These are phyloP conservation scores for Thecaphora frezii DNA, from an alignment of 1,284 basidiomycete genomes.

Conservation along the genomic window DNA sequence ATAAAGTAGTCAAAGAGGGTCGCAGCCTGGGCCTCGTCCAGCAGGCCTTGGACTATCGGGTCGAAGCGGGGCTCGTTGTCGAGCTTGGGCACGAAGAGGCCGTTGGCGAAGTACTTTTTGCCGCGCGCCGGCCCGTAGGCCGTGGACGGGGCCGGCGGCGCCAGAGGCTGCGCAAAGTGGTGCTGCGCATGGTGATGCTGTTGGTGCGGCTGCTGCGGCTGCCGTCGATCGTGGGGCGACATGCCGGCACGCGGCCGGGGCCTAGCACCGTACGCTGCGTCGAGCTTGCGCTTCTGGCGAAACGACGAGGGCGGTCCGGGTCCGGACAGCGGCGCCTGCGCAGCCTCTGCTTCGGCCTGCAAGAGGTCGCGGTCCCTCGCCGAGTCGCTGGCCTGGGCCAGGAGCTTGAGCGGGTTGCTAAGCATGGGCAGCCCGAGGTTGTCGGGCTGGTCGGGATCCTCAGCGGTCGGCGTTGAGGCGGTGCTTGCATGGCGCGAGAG, in stretches of 20 bases:
- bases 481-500: not conserved
- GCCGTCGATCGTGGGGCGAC: too few relatives aligned
- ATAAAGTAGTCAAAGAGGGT: conserved; percentile 30
- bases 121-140: conserved; percentile 25
- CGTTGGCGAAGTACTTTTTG: conserved; percentile 33
- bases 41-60: conserved; percentile 28
- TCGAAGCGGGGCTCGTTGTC: conserved; percentile 33
- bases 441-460: conserved; percentile 35
- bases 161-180: too few relatives aligned
- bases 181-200: too few relatives aligned
- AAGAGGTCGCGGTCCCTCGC: conserved; percentile 22
- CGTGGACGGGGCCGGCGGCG: too few relatives aligned
- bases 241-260: too few relatives aligned
- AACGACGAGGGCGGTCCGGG: too few relatives aligned
- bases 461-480: conserved; percentile 20
- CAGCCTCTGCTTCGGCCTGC: too few relatives aligned
- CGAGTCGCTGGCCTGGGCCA: conserved; percentile 33
- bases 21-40: conserved; percentile 26
- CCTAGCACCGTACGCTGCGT: too few relatives aligned
- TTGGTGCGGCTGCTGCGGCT: too few relatives aligned
- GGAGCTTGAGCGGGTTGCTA: conserved; percentile 35
- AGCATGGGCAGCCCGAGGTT: conserved; percentile 36
- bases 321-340: too few relatives aligned
- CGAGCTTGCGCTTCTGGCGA: too few relatives aligned
- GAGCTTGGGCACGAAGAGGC: conserved; percentile 30